Percentiles rank a stretch among this genome's conserved stretches.
These are phyloP conservation scores for Deinandra increscens DNA, from an alignment of 129 eudicot species.

Conservation along the genomic window DNA sequence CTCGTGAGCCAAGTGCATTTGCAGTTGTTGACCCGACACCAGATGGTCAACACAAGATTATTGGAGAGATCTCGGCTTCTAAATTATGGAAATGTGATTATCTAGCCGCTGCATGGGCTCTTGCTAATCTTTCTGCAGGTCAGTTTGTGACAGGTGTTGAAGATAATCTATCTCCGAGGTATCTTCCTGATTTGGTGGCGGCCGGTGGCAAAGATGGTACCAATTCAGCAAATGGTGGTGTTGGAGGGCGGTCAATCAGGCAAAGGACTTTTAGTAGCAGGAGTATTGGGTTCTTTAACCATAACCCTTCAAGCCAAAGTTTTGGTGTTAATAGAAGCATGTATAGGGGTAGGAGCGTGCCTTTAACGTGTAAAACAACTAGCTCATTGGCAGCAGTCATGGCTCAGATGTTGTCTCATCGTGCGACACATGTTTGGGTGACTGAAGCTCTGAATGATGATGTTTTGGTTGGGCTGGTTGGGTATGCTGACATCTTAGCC, in stretches of 20 bases:
- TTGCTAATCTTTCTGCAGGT: slow-evolving; percentile 81
- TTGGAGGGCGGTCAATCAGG: slow-evolving; percentile 39
- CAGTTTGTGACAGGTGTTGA: slow-evolving; percentile 94
- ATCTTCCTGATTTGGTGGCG: slow-evolving; percentile 43
- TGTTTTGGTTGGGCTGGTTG: slow-evolving; percentile 73
- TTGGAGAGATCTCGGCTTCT: slow-evolving; percentile 87
- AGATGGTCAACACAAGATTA: slow-evolving; percentile 63
- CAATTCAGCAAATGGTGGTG: slow-evolving; percentile 29
- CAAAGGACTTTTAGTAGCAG: slow-evolving; percentile 73
- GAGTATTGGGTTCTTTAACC: slow-evolving; percentile 67
- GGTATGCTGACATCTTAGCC: slow-evolving; percentile 82
- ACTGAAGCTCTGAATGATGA: slow-evolving; percentile 75
- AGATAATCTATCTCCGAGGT: slow-evolving; percentile 51
- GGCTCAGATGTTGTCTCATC: slow-evolving; percentile 97
- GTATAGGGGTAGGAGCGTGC: slow-evolving; percentile 94
- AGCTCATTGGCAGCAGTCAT: slow-evolving; percentile 92
- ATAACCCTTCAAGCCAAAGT: slow-evolving; percentile 44
- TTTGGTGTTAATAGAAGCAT: slow-evolving; percentile 63
- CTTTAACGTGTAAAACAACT: slow-evolving; percentile 70
- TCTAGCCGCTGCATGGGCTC: slow-evolving; percentile 90
- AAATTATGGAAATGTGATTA: slow-evolving; percentile 94
- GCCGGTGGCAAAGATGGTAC: slow-evolving; percentile 30
- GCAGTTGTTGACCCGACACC: slow-evolving; percentile 78
- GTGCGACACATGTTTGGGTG: slow-evolving; percentile 97
- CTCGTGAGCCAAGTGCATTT: slow-evolving; percentile 76